These are phyloP conservation scores for Sporopachydermia quercuum DNA, from an alignment of 805 yeast species.

Conservation along the genomic window DNA sequence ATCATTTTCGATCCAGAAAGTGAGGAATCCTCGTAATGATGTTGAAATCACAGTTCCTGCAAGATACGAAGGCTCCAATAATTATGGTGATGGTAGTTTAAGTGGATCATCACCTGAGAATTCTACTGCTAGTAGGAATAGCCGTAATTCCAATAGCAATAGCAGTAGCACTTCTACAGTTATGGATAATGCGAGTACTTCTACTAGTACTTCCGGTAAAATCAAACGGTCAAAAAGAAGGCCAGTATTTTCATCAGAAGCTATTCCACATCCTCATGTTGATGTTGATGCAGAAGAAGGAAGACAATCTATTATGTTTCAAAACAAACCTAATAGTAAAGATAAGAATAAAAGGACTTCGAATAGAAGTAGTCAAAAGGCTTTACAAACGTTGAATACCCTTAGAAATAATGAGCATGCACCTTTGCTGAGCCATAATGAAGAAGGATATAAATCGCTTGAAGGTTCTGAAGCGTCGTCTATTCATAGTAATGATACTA, in stretches of 20 bases:
- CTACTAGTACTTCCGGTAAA: too few species aligned
- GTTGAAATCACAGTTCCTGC: not conserved
- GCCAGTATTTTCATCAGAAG: slow-evolving; percentile 58
- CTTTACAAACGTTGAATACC: not conserved
- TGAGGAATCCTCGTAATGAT: not conserved
- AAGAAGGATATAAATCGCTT: not conserved
- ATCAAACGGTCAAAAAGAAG: slow-evolving; percentile 14
- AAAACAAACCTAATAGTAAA: not conserved
- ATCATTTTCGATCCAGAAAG: not conserved
- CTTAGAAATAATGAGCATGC: not conserved
- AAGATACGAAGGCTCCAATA: not conserved
- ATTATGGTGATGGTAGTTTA: too few species aligned
- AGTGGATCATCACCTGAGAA: too few species aligned
- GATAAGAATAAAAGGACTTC: too few species aligned
- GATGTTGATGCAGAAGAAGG: slow-evolving; percentile 56
- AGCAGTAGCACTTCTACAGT: not conserved
- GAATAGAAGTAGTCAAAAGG: not conserved
- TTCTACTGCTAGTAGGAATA: not conserved
- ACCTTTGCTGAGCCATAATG: too few species aligned
- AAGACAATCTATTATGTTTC: slow-evolving; percentile 46
- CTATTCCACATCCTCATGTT: slow-evolving; percentile 53
- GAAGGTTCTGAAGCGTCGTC: not conserved
- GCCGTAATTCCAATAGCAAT: not conserved
- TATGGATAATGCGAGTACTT: too few species aligned
- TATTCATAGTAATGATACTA: too few species aligned